A percentile compares a stretch with the other conserved stretches of the same genome.
phyloP scores from a whole-genome alignment of 306 rosid genomes.

The Vicia villosa region DNA sequence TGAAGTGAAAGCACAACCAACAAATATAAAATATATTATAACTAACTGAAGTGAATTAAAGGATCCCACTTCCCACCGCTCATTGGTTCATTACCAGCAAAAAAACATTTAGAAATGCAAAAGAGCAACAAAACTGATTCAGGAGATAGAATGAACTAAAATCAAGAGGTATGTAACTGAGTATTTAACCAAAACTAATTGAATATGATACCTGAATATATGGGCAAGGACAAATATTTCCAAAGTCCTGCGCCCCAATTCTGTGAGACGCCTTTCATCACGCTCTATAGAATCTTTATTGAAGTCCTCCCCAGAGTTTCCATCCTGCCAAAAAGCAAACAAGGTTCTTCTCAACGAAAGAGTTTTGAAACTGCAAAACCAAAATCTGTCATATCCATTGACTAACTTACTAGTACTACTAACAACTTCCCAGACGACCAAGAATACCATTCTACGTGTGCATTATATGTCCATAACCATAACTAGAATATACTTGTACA shows the following conservation, averaged over 20 bases:
- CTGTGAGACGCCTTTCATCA: slow-evolving; percentile 97
- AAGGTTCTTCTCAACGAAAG: slow-evolving; percentile 27
- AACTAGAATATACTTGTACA: no score
- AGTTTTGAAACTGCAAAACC: slow-evolving; percentile 24
- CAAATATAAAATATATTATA: background rate
- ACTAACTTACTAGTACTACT: background rate
- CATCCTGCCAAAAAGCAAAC: slow-evolving; percentile 64
- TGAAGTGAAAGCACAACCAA: slow-evolving; percentile 1
- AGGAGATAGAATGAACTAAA: background rate
- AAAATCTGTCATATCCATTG: slow-evolving; percentile 25
- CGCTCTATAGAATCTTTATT: slow-evolving; percentile 96
- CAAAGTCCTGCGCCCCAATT: slow-evolving; percentile 94
- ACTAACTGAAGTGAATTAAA: background rate
- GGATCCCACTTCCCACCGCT: background rate
- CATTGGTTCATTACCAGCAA: slow-evolving; percentile 8
- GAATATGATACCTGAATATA: slow-evolving; percentile 69
- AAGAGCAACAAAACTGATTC: slow-evolving; percentile 5
- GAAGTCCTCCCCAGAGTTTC: slow-evolving; percentile 92
- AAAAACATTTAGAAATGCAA: slow-evolving; percentile 5
- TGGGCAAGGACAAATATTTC: slow-evolving; percentile 98
- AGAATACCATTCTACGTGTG: slow-evolving; percentile 6
- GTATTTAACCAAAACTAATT: slow-evolving; percentile 30
- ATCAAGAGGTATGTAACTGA: slow-evolving; percentile 16
- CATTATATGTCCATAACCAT: background rate
- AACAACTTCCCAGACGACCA: slow-evolving; percentile 2